phyloP scores from a whole-genome alignment of 371 early-diverging fungal genomes.

The Apophysomyces trapeziformis region DNA sequence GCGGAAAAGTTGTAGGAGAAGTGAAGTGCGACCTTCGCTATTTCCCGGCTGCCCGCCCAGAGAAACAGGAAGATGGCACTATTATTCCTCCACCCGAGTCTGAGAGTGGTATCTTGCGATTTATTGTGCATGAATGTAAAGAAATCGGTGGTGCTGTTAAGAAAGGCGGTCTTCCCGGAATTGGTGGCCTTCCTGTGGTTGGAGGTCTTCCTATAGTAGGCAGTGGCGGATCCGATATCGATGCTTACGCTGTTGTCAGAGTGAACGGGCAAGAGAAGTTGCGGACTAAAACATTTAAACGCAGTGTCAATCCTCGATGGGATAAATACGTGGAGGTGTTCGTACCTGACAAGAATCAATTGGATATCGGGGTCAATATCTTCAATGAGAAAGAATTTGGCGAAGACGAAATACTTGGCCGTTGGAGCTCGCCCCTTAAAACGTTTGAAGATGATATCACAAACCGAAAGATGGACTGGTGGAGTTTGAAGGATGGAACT shows the following conservation, averaged over 20 bases:
- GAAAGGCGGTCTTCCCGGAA: constrained; percentile 25
- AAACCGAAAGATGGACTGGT: constrained; percentile 51
- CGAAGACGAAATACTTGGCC: constrained; percentile 27
- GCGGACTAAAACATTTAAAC: constrained; percentile 34
- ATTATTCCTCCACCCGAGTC: constrained; percentile 31
- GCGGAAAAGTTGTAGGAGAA: constrained; percentile 39
- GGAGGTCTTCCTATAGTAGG: constrained; percentile 30
- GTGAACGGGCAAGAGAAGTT: constrained; percentile 39
- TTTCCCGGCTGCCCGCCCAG: constrained; percentile 35
- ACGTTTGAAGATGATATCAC: constrained; percentile 29
- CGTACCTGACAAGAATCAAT: constrained; percentile 29
- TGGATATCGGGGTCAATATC: constrained; percentile 22
- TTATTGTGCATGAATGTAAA: constrained; percentile 44
- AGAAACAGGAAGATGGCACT: constrained; percentile 37
- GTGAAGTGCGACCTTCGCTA: constrained; percentile 36
- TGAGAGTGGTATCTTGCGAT: constrained; percentile 45
- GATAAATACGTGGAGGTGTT: constrained; percentile 39
- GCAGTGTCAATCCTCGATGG: constrained; percentile 47
- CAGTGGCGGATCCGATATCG: constrained; percentile 19
- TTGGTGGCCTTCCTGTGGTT: constrained; percentile 29
- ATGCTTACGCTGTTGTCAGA: constrained; percentile 40
- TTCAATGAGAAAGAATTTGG: constrained; percentile 32
- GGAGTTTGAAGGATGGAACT: constrained; percentile 32
- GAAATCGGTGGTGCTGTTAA: constrained; percentile 32
- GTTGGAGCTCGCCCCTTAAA: constrained; percentile 24